Evolutionary conservation across 495 filamentous ascomycete species (phyloP), one percentile per base, ranked within the genome.

Genomic region (Aspergillus saccharolyticus): DNA sequence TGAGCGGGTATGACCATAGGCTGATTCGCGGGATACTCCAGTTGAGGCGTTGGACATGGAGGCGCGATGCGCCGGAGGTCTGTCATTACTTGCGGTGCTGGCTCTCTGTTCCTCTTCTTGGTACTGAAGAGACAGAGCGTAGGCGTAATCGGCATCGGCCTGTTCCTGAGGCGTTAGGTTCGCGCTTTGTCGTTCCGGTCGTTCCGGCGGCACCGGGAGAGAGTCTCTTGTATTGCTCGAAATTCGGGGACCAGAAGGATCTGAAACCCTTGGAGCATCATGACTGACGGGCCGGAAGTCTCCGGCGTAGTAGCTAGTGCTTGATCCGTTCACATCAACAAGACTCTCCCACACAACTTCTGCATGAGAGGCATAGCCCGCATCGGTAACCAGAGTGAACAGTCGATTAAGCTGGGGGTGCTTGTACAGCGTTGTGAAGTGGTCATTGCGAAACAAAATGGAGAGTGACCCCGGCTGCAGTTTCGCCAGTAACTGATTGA

Each of bases 331-430:
- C 39, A 96, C 84, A 62, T 97, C 93, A 16, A 88, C 87, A 4
- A 98, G 80, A 16, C 85, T 90, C 73, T 98, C 93, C 92, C 94
- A 98, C 10, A 98, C 90, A 9, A 97, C 84, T 73, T 98, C 94
- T 24, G 90, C 88, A 65, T 96, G 90, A 16, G 78, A 80, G 8
- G 89, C 85, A 63, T 93, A 98, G 16, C 94, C 94, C 15, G 88
- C 87, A 71, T 98, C 94, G 9, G 94, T 98, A 21, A 98, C 90
- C 17, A 97, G 70, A 0, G 87, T 89, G 55, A 88, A 80, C 0
- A 98, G 78, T 58, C 85, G 80, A 4, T 79, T 70, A 0, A 88
- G 87, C 25, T 82, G 75, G 0, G 91, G 90, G 59, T 94, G 75
- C 57, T 90, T 85, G 68, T 96, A 96, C 0, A 98, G 66, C 0